These are phyloP conservation scores for Mesostigma viride DNA, from an alignment of 139 green algal species.

Conservation along the genomic window DNA sequence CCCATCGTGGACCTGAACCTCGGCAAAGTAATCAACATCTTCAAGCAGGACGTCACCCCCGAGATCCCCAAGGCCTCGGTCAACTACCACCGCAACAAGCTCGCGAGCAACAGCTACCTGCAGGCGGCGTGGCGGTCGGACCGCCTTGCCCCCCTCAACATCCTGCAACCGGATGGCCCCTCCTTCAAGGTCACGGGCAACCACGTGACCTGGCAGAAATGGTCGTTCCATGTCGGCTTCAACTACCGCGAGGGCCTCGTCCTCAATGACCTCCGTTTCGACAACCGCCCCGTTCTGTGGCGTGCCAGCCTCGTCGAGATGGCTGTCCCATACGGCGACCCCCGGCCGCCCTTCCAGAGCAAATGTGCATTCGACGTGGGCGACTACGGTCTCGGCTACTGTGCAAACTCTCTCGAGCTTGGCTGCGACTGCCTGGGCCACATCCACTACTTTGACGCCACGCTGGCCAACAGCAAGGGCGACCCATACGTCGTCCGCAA, in stretches of 20 bases:
- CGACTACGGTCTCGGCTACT: constrained; percentile 34
- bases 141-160: constrained; percentile 49
- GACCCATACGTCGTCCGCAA: constrained; percentile 53
- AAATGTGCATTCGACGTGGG: constrained; percentile 39
- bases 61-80: constrained; percentile 23
- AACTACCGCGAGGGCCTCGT: constrained; percentile 32
- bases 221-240: constrained; percentile 20
- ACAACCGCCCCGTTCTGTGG: constrained; percentile 11
- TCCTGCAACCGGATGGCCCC: constrained; percentile 53
- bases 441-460: constrained; percentile 69
- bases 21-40: constrained; percentile 46
- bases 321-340: constrained; percentile 34
- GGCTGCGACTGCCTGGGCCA: constrained; percentile 78
- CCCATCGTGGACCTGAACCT: constrained; percentile 63
- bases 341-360: constrained; percentile 23
- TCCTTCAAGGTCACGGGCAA: constrained; percentile 18
- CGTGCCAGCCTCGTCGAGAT: constrained; percentile 29
- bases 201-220: constrained; percentile 25
- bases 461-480: constrained; percentile 30
- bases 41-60: constrained; percentile 27
- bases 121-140: background rate
- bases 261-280: constrained; percentile 22
- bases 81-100: constrained; percentile 45
- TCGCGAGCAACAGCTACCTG: no score
- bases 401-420: constrained; percentile 54